A percentile compares a stretch with the other conserved stretches of the same genome.
Conservation (phyloP, 2,329 filamentous ascomycete genomes). For the Colletotrichum sansevieriae region DNA sequence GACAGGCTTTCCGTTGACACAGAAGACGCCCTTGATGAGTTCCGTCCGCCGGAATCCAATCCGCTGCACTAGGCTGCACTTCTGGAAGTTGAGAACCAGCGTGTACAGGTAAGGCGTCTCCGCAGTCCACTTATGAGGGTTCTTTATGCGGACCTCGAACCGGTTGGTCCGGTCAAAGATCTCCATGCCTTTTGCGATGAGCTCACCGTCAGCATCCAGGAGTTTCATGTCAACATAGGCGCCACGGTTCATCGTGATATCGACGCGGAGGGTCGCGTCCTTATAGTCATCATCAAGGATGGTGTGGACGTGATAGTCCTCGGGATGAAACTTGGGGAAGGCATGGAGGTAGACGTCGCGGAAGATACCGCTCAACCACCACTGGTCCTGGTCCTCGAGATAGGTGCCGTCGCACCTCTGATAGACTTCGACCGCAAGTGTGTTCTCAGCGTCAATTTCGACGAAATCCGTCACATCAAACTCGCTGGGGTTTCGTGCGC, state of each 20-base stretch:
- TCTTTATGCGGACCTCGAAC: constrained; percentile 56
- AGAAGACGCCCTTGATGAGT: constrained; percentile 71
- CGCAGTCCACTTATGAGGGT: constrained; percentile 76
- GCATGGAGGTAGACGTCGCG: constrained; percentile 75
- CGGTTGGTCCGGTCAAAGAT: constrained; percentile 55
- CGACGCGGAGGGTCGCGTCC: constrained; percentile 64
- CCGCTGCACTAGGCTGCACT: constrained; percentile 61
- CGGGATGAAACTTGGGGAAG: constrained; percentile 67
- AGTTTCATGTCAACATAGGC: constrained; percentile 51
- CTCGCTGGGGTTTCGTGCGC: constrained; percentile 78
- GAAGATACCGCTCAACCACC: constrained; percentile 78
- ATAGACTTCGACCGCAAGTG: constrained; percentile 76
- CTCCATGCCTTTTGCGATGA: constrained; percentile 46
- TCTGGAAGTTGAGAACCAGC: constrained; percentile 54
- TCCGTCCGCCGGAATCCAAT: constrained; percentile 75
- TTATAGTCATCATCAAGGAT: constrained; percentile 66
- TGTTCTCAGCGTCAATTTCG: constrained; percentile 60
- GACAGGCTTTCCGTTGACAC: constrained; percentile 74
- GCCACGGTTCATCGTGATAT: constrained; percentile 57
- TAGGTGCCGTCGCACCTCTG: constrained; percentile 80
- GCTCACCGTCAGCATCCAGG: constrained; percentile 50
- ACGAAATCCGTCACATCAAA: constrained; percentile 75
- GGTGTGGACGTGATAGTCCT: constrained; percentile 70
- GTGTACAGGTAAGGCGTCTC: constrained; percentile 75
- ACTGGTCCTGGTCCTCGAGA: constrained; percentile 79